Percentiles rank a stretch among this genome's conserved stretches.
These are phyloP conservation scores for Amorphotheca resinae DNA, from an alignment of 495 filamentous ascomycete species.

Conservation along the genomic window DNA sequence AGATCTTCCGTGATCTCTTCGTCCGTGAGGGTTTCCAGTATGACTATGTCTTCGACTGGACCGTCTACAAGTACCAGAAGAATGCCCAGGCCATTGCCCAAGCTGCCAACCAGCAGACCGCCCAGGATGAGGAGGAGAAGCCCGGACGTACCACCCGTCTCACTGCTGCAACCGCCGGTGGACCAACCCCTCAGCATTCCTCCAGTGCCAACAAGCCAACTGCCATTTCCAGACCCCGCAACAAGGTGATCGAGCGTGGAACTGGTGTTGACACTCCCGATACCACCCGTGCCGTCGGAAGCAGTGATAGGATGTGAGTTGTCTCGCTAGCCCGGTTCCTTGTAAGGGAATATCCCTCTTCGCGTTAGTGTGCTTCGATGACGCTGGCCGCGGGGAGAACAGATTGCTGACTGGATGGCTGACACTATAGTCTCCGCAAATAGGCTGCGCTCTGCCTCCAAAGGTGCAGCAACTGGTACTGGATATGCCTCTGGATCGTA, in stretches of 20 bases:
- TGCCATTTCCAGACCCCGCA: conserved; percentile 65
- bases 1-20: conserved; percentile 99
- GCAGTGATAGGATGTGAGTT: conserved; percentile 99
- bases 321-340: conserved; percentile 63
- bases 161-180: conserved; percentile 44
- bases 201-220: conserved; percentile 53
- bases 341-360: conserved; percentile 84
- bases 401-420: conserved; percentile 61
- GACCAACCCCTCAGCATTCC: conserved; percentile 40
- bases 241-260: conserved; percentile 69
- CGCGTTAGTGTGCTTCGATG: conserved; percentile 71
- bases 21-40: conserved; percentile 99
- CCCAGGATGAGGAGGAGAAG: conserved; percentile 66
- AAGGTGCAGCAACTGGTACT: conserved; percentile 63
- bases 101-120: conserved; percentile 51
- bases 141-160: conserved; percentile 45
- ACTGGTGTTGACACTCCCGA: conserved; percentile 61
- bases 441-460: conserved; percentile 92
- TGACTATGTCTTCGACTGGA: conserved; percentile 99
- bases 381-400: conserved; percentile 65
- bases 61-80: conserved; percentile 99
- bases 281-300: conserved; percentile 77
- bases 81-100: conserved; percentile 86
- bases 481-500: conserved; percentile 44
- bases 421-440: conserved; percentile 80